Percentiles rank a stretch among this genome's conserved stretches.
Evolutionary conservation across 2,329 filamentous ascomycete genomes (phyloP).

Genomic region (Phyllosticta citriasiana): DNA sequence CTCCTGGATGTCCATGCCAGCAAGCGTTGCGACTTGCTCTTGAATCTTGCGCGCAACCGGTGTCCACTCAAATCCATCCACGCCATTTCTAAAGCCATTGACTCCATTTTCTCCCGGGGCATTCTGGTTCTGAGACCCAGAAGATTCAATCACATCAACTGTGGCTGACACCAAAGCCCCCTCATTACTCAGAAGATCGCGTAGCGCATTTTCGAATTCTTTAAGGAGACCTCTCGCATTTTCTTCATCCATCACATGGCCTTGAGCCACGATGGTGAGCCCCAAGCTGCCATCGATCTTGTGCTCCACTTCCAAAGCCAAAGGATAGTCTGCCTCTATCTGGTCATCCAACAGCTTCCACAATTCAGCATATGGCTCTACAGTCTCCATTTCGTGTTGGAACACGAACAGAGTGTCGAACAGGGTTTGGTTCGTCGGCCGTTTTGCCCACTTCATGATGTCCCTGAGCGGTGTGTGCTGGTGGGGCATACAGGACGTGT

Average conservation of each 20-base stretch:
- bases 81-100: constrained; percentile 14
- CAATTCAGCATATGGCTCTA: constrained; percentile 17
- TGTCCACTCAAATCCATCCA: constrained; percentile 48
- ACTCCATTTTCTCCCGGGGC: neutral
- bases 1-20: constrained; percentile 40
- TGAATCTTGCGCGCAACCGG: constrained; percentile 44
- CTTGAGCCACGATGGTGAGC: constrained; percentile 52
- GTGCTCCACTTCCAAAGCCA: constrained; percentile 66
- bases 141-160: constrained; percentile 10
- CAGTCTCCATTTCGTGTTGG: constrained; percentile 42
- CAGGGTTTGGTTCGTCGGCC: constrained; percentile 37
- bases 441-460: constrained; percentile 68
- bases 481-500: constrained; percentile 56
- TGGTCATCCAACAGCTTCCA: constrained; percentile 44
- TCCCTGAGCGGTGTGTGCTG: constrained; percentile 71
- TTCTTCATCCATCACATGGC: constrained; percentile 28
- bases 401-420: constrained; percentile 83
- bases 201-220: constrained; percentile 33
- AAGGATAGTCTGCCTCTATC: constrained; percentile 54
- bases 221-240: constrained; percentile 31
- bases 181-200: constrained; percentile 25
- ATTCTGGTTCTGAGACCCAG: neutral
- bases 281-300: constrained; percentile 38
- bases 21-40: constrained; percentile 53
- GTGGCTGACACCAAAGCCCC: constrained; percentile 15